Percentiles rank a stretch among this genome's conserved stretches.
These are phyloP conservation scores for Xylariales sp. DNA, from an alignment of 2,329 filamentous ascomycete genomes.

Conservation along the genomic window DNA sequence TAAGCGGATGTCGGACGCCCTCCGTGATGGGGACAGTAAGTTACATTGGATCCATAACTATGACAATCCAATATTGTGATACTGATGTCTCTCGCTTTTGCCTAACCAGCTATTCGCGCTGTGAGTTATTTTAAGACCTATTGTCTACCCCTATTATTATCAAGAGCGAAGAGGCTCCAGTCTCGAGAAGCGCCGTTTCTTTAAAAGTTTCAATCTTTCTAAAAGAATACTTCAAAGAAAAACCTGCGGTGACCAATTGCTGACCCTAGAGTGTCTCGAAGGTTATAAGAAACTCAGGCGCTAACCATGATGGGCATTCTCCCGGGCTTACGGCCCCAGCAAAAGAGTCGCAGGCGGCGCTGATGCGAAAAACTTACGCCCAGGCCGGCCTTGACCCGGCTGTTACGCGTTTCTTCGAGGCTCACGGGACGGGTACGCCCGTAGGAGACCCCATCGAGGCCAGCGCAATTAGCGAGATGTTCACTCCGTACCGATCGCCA, in stretches of 20 bases:
- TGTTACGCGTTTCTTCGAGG: constrained; percentile 25
- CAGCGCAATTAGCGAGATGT: constrained; percentile 20
- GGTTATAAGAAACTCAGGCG: constrained; percentile 18
- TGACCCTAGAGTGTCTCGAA: not conserved
- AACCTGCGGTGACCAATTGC: not conserved
- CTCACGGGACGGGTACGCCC: constrained; percentile 32
- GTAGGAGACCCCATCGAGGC: constrained; percentile 28
- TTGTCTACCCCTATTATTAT: not conserved
- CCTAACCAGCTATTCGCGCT: constrained; percentile 19
- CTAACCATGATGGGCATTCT: constrained; percentile 24
- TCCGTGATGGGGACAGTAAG: constrained; percentile 29
- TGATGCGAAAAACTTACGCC: constrained; percentile 29
- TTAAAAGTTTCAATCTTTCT: too few species aligned
- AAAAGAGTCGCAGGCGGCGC: constrained; percentile 24
- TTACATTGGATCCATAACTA: not conserved
- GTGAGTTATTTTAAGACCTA: constrained; percentile 5
- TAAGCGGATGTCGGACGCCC: constrained; percentile 18
- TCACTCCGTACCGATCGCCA: constrained; percentile 3
- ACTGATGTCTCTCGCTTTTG: not conserved
- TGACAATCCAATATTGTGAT: not conserved
- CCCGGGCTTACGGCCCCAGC: constrained; percentile 16
- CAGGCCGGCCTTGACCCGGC: constrained; percentile 20
- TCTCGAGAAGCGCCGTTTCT: too few species aligned
- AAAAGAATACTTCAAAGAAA: too few species aligned
- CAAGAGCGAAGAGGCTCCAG: too few species aligned